Conservation (phyloP, 306 rosid species). For the Cucumis cinereus region DNA sequence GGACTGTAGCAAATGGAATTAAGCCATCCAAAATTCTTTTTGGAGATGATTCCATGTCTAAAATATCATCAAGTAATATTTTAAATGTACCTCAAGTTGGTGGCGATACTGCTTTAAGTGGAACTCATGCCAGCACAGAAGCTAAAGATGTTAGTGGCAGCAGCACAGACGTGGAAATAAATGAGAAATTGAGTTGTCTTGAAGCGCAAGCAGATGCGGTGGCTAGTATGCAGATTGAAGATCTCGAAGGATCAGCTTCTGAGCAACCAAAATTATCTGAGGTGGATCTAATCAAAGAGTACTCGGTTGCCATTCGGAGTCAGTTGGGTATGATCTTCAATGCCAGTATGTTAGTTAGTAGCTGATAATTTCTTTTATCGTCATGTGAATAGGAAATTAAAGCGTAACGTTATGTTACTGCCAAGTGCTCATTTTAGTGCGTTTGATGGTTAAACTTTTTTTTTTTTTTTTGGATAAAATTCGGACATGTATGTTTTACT, state of each 20-base stretch:
- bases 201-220: conserved; percentile 11
- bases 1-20: conserved; percentile 9
- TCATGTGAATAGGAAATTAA: neutral
- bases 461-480: neutral
- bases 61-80: conserved; percentile 11
- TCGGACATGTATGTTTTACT: neutral
- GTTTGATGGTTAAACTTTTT: neutral
- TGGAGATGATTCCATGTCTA: conserved; percentile 10
- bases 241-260: conserved; percentile 25
- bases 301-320: neutral
- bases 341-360: conserved; percentile 2
- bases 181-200: conserved; percentile 15
- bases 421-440: neutral
- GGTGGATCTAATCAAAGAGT: conserved; percentile 16
- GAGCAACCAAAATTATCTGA: conserved; percentile 11
- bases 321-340: conserved; percentile 29
- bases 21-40: conserved; percentile 14
- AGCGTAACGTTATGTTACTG: neutral
- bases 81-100: conserved; percentile 15
- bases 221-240: conserved; percentile 33
- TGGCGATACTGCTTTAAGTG: conserved; percentile 18
- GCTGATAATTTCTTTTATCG: neutral
- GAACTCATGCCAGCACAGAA: conserved; percentile 19
- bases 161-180: conserved; percentile 9
- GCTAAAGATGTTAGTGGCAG: conserved; percentile 17